phyloP scores from a whole-genome alignment of 176 grass and related monocot species.

The Zizania latifolia region DNA sequence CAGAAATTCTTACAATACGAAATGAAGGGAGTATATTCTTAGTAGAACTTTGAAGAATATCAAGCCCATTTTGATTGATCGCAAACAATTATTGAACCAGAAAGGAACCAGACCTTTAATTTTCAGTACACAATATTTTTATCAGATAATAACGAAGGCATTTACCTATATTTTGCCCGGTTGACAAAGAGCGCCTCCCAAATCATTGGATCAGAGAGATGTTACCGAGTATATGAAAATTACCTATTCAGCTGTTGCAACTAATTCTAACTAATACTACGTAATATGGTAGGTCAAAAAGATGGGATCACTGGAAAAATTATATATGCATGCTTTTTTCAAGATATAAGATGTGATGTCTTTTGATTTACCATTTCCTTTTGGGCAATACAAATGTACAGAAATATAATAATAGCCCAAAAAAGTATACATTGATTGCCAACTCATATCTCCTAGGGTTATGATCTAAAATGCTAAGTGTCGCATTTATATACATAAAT shows the following conservation, averaged over 20 bases:
- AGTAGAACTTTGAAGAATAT: neutral
- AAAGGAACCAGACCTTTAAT: neutral
- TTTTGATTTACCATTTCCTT: constrained; percentile 17
- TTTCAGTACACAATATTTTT: neutral
- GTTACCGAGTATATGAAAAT: no score
- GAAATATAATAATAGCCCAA: constrained; percentile 15
- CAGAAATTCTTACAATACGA: no score
- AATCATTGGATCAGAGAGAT: no score
- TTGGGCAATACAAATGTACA: constrained; percentile 9
- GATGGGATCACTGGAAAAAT: constrained; percentile 3
- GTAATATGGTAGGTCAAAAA: constrained; percentile 26
- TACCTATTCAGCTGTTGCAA: constrained; percentile 1
- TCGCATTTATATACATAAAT: constrained; percentile 14
- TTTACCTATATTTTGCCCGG: no score
- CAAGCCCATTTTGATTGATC: neutral
- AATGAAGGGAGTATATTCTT: no score
- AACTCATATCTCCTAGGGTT: constrained; percentile 9
- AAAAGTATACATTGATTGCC: constrained; percentile 25
- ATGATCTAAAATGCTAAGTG: neutral
- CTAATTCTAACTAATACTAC: no score
- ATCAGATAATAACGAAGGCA: constrained; percentile 1
- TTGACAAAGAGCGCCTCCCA: no score
- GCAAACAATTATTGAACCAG: neutral
- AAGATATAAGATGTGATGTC: constrained; percentile 14
- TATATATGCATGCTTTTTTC: neutral